Base-by-base conservation (phyloP, 805 yeast genomes). In the Wickerhamiella hasegawae region DNA sequence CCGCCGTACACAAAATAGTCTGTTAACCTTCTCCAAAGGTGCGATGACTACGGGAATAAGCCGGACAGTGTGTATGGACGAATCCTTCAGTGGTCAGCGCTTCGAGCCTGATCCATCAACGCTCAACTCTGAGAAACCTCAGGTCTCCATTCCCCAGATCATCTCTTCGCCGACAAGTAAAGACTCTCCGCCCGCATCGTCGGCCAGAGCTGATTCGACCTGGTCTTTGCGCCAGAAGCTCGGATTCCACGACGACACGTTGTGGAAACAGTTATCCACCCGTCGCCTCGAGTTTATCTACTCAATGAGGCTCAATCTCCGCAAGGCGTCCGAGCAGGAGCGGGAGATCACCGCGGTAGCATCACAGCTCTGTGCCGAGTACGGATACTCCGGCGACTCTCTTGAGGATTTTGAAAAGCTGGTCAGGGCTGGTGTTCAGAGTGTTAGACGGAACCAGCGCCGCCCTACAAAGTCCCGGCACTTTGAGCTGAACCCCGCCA, bases 251-350 rank as follows among this genome's bases (percentile, higher is more conserved):
- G 95, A 90, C 53, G 94, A 82, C 41, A 63, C 71, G 29, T 65
- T 68, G 37, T 90, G 98, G 98, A 82, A 81, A 52, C 68, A 73
- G 46, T 87, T 90, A 53, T 77, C 90, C n/a, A 82, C 92, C 1
- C 65, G 97, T 38, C 62, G 98, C 40, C 62, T 90, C 18, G 94
- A 84, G 56, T 64, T 90, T 36, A 90, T 90, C 28, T 96, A 85
- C 51, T 69, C 78, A 17, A 65, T 68, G 55, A 63, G 70, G 33
- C 58, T 73, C 38, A 68, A 73, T 42, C 58, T 70, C 15, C 70
- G 71, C 43, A 85, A 84, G 60, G 97, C 97, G 6, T 71, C 83
- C 38, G 97, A 90, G 52, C 98, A 87, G 54, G 96, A 87, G 45
- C 71, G 68, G 20, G 77, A 77, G 45, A 84, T 90, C 31, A 64